Base-by-base conservation (phyloP, 257 asterid species). In the Gentiana dahurica region DNA sequence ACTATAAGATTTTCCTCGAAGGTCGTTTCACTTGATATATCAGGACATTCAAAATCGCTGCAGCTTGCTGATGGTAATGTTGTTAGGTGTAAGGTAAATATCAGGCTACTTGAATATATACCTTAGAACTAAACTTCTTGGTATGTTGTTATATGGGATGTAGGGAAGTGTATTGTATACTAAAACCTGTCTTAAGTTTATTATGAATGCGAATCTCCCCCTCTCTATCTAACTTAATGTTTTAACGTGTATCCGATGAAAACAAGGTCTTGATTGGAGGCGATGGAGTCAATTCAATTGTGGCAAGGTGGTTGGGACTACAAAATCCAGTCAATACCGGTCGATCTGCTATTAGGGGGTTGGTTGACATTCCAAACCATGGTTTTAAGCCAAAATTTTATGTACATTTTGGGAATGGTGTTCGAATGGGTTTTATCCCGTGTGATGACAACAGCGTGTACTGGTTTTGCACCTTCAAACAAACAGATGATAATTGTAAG, bases 261-360 rank as follows among this genome's bases (percentile, higher is more conserved):
- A 41, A 41, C 46, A 41, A 86, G 97, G 95, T 75, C 61, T 71
- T 86, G 79, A 70, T 89, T 9, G 97, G 97, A 24, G 84, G 93
- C 35, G 95, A 89, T 58, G 97, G 97, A 49, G 86, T 86, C 54
- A 81, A 89, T 55, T 89, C 95, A 2, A 12, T 57, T 36, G 90
- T 88, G 65, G 88, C 90, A 5, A 80, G 76, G 39, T 86, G 82
- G 86, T 65, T 87, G 72, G 93, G 89, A 6, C 85, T 87, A 43
- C 76, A 65, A 59, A 62, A 61, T 47, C 83, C 94, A 3, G 71
- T 82, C 3, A 58, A 52, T 39, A 60, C 71, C 1, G 82, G 80
- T 10, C 71, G 96, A 49, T 73, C 89, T 33, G 85, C 95, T 8
- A 80, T 87, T 12, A 77, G 96, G 68, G 96, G 94, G 13, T 70